Evolutionary conservation across 139 green algal genomes (phyloP).

Genomic region (Coelastrella sp.): DNA sequence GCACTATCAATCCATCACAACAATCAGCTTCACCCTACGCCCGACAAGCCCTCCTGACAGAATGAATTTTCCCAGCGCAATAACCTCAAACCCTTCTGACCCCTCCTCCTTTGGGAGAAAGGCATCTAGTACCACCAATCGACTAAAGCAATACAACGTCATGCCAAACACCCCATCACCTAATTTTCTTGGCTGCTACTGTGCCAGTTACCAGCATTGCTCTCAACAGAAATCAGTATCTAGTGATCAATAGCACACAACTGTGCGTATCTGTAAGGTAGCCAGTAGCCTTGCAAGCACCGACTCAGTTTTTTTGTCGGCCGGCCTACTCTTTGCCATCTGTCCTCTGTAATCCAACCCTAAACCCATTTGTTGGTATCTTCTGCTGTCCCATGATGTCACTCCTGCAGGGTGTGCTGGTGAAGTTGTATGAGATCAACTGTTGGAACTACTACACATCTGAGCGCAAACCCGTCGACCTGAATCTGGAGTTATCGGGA

Average conservation of each 20-base stretch:
- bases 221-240: no score
- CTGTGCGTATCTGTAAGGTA: no score
- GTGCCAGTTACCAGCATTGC: no score
- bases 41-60: no score
- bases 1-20: background rate
- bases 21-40: no score
- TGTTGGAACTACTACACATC: slow-evolving; percentile 35
- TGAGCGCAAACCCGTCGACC: background rate
- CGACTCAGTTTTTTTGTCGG: no score
- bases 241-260: no score
- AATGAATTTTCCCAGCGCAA: background rate
- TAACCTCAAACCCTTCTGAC: background rate
- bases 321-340: background rate
- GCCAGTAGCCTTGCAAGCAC: no score
- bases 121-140: background rate
- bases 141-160: background rate
- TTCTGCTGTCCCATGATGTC: background rate
- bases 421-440: slow-evolving; percentile 37
- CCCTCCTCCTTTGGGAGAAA: background rate
- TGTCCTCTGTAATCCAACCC: background rate
- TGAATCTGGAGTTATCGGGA: slow-evolving; percentile 21
- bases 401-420: slow-evolving; percentile 10
- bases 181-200: no score
- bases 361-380: background rate
- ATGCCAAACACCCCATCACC: background rate